Evolutionary conservation across 1,284 basidiomycete genomes (phyloP).

Genomic region (Microbotryum scabiosae): DNA sequence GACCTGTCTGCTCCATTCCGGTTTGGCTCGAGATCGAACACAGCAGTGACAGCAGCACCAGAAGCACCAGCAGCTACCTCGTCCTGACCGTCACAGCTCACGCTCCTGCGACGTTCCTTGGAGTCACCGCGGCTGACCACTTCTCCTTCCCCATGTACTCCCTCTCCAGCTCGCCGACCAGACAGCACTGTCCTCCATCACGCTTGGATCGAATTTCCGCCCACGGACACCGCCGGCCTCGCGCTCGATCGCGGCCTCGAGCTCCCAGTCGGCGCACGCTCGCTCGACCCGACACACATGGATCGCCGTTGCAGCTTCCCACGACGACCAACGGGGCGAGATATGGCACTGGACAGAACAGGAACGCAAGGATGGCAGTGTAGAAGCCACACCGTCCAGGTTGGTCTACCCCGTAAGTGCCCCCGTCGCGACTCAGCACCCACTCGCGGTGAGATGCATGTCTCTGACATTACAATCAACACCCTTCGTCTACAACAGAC

Average conservation of each 20-base stretch:
- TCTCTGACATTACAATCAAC: too few relatives aligned
- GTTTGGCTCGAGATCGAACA: too few relatives aligned
- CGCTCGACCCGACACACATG: conserved; percentile 24
- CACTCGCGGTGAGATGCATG: neutral
- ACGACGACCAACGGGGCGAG: conserved; percentile 16
- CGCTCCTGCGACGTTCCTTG: too few relatives aligned
- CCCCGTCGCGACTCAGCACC: neutral
- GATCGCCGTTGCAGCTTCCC: conserved; percentile 20
- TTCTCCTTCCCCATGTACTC: neutral
- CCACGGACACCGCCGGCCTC: conserved; percentile 23
- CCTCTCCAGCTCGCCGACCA: conserved; percentile 22
- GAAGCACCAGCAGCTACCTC: too few relatives aligned
- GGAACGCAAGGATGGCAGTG: conserved; percentile 29
- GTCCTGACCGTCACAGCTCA: too few relatives aligned
- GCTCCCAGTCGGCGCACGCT: conserved; percentile 24
- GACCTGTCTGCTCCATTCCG: too few relatives aligned
- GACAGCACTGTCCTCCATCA: conserved; percentile 28
- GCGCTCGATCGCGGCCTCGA: conserved; percentile 17
- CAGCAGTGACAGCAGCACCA: too few relatives aligned
- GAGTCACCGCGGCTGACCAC: too few relatives aligned
- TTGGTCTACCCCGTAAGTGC: conserved; percentile 23
- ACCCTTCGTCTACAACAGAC: conserved; percentile 3
- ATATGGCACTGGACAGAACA: conserved; percentile 31
- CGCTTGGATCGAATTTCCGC: conserved; percentile 24
- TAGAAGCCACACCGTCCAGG: conserved; percentile 21